These are phyloP conservation scores for Penicillium fuscoglaucum DNA, from an alignment of 2,329 filamentous ascomycete species.

Conservation along the genomic window DNA sequence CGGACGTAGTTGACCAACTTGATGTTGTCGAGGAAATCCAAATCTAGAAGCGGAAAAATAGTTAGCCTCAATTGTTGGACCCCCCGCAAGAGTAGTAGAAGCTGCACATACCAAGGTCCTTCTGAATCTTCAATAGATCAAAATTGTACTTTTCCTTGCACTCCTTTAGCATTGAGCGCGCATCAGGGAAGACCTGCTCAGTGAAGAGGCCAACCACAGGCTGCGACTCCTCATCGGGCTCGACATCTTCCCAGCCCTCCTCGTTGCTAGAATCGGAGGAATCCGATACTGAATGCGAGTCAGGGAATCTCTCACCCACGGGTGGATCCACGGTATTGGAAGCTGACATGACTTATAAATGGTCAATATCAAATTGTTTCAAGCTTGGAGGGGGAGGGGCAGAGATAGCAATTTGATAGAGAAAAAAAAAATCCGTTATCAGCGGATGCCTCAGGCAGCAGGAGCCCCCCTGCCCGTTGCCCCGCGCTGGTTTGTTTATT, in stretches of 20 bases:
- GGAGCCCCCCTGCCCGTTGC: slow-evolving; percentile 18
- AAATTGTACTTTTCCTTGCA: slow-evolving; percentile 67
- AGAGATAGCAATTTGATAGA: slow-evolving; percentile 20
- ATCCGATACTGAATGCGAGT: slow-evolving; percentile 36
- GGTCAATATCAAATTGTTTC: slow-evolving; percentile 5
- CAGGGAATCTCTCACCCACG: slow-evolving; percentile 27
- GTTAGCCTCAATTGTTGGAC: slow-evolving; percentile 20
- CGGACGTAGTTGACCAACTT: slow-evolving; percentile 71
- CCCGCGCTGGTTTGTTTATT: slow-evolving; percentile 31
- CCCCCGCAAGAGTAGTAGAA: slow-evolving; percentile 8
- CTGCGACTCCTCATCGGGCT: slow-evolving; percentile 63
- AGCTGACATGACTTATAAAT: slow-evolving; percentile 30
- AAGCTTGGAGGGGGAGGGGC: slow-evolving; percentile 21
- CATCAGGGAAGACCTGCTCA: slow-evolving; percentile 64
- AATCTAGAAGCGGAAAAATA: slow-evolving; percentile 44
- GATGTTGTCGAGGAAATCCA: slow-evolving; percentile 73
- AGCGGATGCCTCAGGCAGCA: slow-evolving; percentile 22
- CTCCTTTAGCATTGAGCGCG: slow-evolving; percentile 65
- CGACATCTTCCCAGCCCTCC: slow-evolving; percentile 60
- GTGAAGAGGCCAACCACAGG: slow-evolving; percentile 69
- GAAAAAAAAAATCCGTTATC: slow-evolving; percentile 31
- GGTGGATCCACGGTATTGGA: slow-evolving; percentile 22
- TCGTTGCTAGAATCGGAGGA: slow-evolving; percentile 52
- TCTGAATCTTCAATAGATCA: slow-evolving; percentile 63
- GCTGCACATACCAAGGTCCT: slow-evolving; percentile 47